Base-by-base conservation (phyloP, 2,329 filamentous ascomycete species). In the Allantophomopsis lycopodina region DNA sequence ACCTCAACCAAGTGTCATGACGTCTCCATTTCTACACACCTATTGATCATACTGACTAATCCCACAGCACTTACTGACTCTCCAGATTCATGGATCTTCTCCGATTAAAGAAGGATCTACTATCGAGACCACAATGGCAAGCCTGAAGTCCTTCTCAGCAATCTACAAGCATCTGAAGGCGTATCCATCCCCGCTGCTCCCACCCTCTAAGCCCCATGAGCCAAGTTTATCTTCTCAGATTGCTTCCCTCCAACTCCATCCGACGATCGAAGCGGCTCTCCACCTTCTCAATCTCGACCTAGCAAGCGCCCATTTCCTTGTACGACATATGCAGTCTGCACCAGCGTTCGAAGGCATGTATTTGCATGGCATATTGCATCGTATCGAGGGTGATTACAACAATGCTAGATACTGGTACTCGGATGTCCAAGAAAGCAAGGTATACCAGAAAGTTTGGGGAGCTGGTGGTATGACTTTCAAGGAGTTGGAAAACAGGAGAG, bases 231-330 rank as follows among this genome's bases (percentile, higher is more conserved):
- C 50, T 12, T 35, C 43, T 18, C 10, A 15, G 3, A 56, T 55
- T 40, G 37, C 52, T 8, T 34, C 47, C 21, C 51, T 62, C 5
- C 48, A 47, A 6, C 46, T 64, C 2, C 64, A 69, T 44, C 65
- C 66, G 6, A 59, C 60, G 8, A 51, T 71, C 33, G 67, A 71
- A 56, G 54, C 64, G 8, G 51, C 63, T 1, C 55, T 71, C 4
- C 67, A 71, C 49, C 57, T 71, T 38, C 53, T 69, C 23, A 70
- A 71, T 49, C 52, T 55, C 45, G 66, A 71, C 49, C 54, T 69
- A 1, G 54, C 64, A 4, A 56, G 54, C 20, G 66, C 66, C 0
- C 66, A 71, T 50, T 70, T 71, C 50, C 57, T 70, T 1, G 56
- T 66, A n/a, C 59, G 66, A 2, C 63, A 71, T 45, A 68, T 69